phyloP scores from a whole-genome alignment of 305 asterid species.

The Solanum hybrid region DNA sequence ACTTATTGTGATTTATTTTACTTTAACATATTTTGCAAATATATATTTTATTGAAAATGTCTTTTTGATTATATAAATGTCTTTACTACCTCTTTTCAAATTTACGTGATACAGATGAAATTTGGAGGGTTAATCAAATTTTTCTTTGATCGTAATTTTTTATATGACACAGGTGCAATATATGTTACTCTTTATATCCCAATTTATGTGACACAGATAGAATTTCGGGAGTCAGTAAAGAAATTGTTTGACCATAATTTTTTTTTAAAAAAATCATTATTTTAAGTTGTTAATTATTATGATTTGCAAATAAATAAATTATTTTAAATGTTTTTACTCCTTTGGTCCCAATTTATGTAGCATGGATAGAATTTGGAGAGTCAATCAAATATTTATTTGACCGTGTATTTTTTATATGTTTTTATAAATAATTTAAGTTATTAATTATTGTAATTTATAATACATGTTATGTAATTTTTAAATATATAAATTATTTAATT shows the following conservation, averaged over 20 bases:
- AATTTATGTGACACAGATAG: background rate
- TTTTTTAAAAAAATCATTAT: no score
- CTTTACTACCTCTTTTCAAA: background rate
- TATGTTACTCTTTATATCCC: background rate
- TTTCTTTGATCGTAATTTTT: background rate
- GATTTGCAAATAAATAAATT: no score
- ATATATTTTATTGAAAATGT: background rate
- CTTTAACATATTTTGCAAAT: no score
- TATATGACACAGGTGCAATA: background rate
- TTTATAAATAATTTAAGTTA: no score
- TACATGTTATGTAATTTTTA: no score
- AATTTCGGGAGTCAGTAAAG: background rate
- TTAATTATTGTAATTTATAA: no score
- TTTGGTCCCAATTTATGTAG: background rate
- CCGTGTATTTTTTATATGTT: background rate
- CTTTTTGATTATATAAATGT: background rate
- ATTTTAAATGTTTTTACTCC: background rate
- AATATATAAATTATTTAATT: no score
- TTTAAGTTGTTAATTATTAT: no score
- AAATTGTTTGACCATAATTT: background rate
- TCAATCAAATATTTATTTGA: no score
- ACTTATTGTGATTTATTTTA: no score
- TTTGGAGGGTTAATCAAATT: background rate
- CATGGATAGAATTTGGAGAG: background rate
- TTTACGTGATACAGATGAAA: background rate